phyloP scores from a whole-genome alignment of 2,329 filamentous ascomycete genomes.

The Pseudogymnoascus sp. region DNA sequence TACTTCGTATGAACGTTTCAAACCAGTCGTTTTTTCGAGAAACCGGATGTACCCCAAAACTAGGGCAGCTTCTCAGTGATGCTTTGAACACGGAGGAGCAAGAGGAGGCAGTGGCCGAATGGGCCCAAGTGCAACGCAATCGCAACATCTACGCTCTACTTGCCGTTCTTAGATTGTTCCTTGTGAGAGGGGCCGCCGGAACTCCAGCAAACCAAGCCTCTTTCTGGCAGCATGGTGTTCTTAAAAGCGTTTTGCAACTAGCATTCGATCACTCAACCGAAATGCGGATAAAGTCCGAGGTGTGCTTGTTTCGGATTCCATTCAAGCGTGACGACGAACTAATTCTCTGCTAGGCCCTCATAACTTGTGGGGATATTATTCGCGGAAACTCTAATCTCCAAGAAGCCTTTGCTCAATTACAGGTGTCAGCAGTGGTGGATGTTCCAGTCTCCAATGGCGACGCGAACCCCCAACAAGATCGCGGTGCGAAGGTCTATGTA shows the following conservation, averaged over 20 bases:
- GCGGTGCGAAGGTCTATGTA: slow-evolving; percentile 67
- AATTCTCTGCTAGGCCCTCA: slow-evolving; percentile 55
- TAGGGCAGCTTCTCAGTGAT: slow-evolving; percentile 63
- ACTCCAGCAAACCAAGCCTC: slow-evolving; percentile 78
- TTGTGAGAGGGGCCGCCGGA: slow-evolving; percentile 71
- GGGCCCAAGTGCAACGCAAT: slow-evolving; percentile 72
- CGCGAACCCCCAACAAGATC: slow-evolving; percentile 38
- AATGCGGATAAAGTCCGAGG: slow-evolving; percentile 74
- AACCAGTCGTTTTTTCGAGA: slow-evolving; percentile 95
- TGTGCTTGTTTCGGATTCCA: slow-evolving; percentile 31
- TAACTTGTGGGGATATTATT: slow-evolving; percentile 83
- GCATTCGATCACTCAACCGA: slow-evolving; percentile 71
- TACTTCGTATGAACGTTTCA: slow-evolving; percentile 77
- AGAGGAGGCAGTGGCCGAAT: slow-evolving; percentile 58
- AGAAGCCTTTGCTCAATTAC: slow-evolving; percentile 81
- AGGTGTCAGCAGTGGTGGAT: slow-evolving; percentile 59
- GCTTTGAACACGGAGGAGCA: slow-evolving; percentile 50
- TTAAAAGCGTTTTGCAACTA: slow-evolving; percentile 73
- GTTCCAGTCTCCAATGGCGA: slow-evolving; percentile 35
- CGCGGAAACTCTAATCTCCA: slow-evolving; percentile 73
- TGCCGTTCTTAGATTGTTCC: slow-evolving; percentile 78
- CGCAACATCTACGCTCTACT: slow-evolving; percentile 89
- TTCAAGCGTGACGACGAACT: background rate
- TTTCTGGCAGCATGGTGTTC: slow-evolving; percentile 76
- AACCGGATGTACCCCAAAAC: slow-evolving; percentile 70